These are phyloP conservation scores for Plasmodium cynomolgi DNA, from an alignment of 169 alveolate genomes.

Conservation along the genomic window DNA sequence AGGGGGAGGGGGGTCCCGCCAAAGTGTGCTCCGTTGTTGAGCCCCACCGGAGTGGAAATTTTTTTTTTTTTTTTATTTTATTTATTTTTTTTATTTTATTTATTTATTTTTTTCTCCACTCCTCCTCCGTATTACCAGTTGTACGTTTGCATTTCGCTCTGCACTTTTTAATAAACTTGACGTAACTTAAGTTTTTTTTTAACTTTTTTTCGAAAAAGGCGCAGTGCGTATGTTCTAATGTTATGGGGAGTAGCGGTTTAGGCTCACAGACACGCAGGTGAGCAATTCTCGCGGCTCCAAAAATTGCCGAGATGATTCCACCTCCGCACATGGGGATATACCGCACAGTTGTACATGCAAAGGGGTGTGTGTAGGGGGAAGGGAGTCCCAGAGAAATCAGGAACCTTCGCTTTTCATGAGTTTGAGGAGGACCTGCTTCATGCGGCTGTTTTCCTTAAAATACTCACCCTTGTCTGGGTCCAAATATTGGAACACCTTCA, in stretches of 20 bases:
- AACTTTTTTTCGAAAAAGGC: background rate
- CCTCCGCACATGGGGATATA: background rate
- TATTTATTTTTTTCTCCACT: background rate
- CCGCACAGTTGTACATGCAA: background rate
- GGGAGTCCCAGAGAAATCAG: background rate
- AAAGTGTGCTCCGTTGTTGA: background rate
- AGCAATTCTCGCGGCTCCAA: background rate
- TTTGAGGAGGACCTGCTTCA: conserved; percentile 53
- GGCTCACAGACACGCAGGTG: background rate
- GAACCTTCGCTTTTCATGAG: conserved; percentile 46
- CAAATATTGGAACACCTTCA: conserved; percentile 46
- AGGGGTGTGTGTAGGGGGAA: background rate
- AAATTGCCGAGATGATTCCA: background rate
- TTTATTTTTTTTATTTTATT: too few species aligned
- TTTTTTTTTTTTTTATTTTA: too few species aligned
- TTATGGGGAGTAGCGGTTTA: background rate
- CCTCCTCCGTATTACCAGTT: background rate
- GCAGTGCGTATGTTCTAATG: background rate
- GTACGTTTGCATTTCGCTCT: background rate
- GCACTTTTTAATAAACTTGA: background rate
- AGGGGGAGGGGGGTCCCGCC: background rate
- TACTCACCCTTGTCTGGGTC: conserved; percentile 64
- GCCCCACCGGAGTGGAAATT: background rate
- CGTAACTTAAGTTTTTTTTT: background rate
- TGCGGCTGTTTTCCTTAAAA: conserved; percentile 63